Evolutionary conservation across 129 eudicot species (phyloP), one percentile per base, ranked within the genome.

Genomic region (Deinandra increscens): DNA sequence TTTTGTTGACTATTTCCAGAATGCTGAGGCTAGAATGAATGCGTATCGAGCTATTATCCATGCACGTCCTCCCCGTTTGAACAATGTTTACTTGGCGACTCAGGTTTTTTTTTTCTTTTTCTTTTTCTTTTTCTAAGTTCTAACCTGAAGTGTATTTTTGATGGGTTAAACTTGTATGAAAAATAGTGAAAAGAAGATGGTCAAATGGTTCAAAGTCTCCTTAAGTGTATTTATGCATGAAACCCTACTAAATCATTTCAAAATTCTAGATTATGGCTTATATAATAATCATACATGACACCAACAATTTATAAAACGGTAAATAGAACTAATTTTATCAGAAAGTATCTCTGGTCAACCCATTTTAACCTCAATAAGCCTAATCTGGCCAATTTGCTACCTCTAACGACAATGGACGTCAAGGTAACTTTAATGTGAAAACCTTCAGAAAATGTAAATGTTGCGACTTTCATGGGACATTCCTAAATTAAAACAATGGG

Each of bases 31-130:
- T 42, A 85, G 96, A 79, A 79, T 80, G 81, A 80, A 84, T 43
- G 91, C 95, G 22, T 88, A 88, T 75, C 85, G 89, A 79, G 96
- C 98, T 71, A 88, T 91, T 75, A 86, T 91, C 68, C 94, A 88
- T 59, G 89, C 96, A 50, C 84, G 81, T 19, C 98, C 98, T 75
- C 91, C 98, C 74, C 94, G 84, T 66, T 81, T 91, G 78, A 88
- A 82, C 82, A 86, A 82, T 81, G 84, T 91, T 68, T 88, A 82
- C 78, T 72, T 88, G 43, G 85, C 91, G 12, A 91, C 98, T 68
- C 96, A 91, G 98, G 98, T 91, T 64, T 19, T 63, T 18, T 22
- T 45, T 64, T n/a, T n/a, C n/a, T n/a, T n/a, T n/a, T n/a, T n/a
- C n/a, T n/a, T n/a, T n/a, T n/a, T n/a, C n/a, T n/a, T n/a, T n/a